Percentiles rank a stretch among this genome's conserved stretches.
Conservation (phyloP, 129 eudicot genomes). For the Centrapalus pauciflorus region DNA sequence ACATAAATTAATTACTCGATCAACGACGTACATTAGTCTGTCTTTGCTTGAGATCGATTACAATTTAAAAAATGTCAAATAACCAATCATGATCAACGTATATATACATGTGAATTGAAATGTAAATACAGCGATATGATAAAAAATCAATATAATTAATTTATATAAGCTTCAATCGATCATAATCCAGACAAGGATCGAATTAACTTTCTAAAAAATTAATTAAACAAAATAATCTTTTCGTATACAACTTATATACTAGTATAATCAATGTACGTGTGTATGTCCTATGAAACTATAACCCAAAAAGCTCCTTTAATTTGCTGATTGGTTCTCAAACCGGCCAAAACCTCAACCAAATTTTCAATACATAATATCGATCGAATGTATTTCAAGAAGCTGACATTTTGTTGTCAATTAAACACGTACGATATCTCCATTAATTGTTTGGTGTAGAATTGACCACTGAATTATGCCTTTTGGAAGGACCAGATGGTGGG, state of each 20-base stretch:
- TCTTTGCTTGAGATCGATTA: no score
- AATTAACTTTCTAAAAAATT: neutral
- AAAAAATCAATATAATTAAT: neutral
- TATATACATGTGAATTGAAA: no score
- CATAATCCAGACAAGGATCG: neutral
- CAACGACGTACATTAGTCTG: no score
- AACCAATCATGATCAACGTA: no score
- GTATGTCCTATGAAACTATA: neutral
- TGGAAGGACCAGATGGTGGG: slow-evolving; percentile 82
- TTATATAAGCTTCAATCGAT: slow-evolving; percentile 2
- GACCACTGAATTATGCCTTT: slow-evolving; percentile 56
- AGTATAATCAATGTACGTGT: slow-evolving; percentile 7
- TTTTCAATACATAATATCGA: neutral
- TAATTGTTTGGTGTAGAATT: slow-evolving; percentile 18
- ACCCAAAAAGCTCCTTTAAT: neutral
- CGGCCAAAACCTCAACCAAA: slow-evolving; percentile 20
- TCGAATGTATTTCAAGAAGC: neutral
- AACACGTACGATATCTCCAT: no score
- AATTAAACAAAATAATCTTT: slow-evolving; percentile 15
- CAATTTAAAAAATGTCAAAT: no score
- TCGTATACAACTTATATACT: no score
- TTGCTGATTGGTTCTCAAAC: neutral
- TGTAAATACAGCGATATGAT: no score
- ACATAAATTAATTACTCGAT: no score
- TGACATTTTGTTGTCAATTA: neutral